phyloP scores from a whole-genome alignment of 805 yeast species.

The Yarrowia sp. region DNA sequence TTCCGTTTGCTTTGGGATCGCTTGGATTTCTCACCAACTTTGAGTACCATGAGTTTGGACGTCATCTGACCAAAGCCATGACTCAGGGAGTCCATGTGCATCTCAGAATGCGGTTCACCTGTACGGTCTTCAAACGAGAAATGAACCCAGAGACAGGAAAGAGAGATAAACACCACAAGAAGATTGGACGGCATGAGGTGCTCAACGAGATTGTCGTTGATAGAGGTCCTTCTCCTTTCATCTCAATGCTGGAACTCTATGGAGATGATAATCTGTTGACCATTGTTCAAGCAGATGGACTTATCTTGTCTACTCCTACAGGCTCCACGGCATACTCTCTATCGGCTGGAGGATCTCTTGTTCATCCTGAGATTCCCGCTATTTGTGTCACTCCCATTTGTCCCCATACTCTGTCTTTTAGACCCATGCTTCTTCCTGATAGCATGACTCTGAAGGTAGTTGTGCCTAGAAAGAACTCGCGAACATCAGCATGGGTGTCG shows the following conservation, averaged over 20 bases:
- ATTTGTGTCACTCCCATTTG: constrained; percentile 93
- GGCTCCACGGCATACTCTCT: constrained; percentile 95
- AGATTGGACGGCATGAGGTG: constrained; percentile 55
- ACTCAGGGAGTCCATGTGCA: constrained; percentile 73
- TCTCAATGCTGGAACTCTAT: constrained; percentile 82
- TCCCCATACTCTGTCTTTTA: constrained; percentile 89
- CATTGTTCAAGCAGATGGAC: constrained; percentile 90
- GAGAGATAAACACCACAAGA: constrained; percentile 43
- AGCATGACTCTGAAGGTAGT: constrained; percentile 81
- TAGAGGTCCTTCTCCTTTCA: constrained; percentile 91
- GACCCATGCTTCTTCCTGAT: constrained; percentile 91
- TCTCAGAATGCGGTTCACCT: constrained; percentile 82
- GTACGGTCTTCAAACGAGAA: constrained; percentile 59
- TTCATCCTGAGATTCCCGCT: constrained; percentile 91
- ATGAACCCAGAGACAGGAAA: constrained; percentile 31
- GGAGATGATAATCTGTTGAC: constrained; percentile 85
- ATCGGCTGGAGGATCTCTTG: constrained; percentile 92
- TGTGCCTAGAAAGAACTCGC: constrained; percentile 66
- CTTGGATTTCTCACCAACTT: constrained; percentile 88
- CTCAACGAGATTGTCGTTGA: constrained; percentile 88
- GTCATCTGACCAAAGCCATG: constrained; percentile 55
- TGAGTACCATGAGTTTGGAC: constrained; percentile 68
- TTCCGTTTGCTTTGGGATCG: constrained; percentile 84
- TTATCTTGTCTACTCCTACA: constrained; percentile 90
- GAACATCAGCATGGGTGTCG: constrained; percentile 93